Evolutionary conservation across 805 yeast genomes (phyloP).

Genomic region (Schwanniomyces sp.): DNA sequence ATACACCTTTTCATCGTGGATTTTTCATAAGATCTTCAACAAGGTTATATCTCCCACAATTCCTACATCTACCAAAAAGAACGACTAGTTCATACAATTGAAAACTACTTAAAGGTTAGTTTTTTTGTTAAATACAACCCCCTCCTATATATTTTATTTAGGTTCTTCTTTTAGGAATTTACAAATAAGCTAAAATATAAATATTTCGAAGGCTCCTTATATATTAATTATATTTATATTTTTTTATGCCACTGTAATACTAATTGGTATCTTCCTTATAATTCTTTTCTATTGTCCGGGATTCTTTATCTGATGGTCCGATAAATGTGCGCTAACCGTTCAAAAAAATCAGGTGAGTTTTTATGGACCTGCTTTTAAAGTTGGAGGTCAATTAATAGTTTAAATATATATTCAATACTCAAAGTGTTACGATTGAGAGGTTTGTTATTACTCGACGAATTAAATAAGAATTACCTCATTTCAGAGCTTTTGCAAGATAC

Average conservation of each 20-base stretch:
- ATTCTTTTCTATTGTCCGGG: too few relatives aligned
- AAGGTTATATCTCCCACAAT: not conserved
- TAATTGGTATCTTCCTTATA: too few relatives aligned
- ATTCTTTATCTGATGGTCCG: not conserved
- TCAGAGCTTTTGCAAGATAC: not conserved
- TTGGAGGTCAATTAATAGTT: not conserved
- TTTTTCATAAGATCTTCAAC: not conserved
- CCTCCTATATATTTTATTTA: too few relatives aligned
- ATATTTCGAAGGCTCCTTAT: too few relatives aligned
- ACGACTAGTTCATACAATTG: not conserved
- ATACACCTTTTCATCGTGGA: not conserved
- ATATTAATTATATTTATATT: too few relatives aligned
- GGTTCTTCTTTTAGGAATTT: too few relatives aligned
- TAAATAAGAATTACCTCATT: not conserved
- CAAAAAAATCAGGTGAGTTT: constrained; percentile 1
- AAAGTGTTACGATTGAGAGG: not conserved
- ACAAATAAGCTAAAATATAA: too few relatives aligned
- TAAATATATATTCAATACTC: not conserved
- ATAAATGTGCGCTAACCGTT: not conserved
- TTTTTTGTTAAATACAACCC: too few relatives aligned
- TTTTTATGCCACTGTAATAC: too few relatives aligned
- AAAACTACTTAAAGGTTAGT: too few relatives aligned
- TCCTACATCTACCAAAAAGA: not conserved
- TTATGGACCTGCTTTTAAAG: not conserved
- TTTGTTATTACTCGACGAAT: not conserved